phyloP scores from a whole-genome alignment of 2,329 filamentous ascomycete genomes.

The Aspergillus latus region DNA sequence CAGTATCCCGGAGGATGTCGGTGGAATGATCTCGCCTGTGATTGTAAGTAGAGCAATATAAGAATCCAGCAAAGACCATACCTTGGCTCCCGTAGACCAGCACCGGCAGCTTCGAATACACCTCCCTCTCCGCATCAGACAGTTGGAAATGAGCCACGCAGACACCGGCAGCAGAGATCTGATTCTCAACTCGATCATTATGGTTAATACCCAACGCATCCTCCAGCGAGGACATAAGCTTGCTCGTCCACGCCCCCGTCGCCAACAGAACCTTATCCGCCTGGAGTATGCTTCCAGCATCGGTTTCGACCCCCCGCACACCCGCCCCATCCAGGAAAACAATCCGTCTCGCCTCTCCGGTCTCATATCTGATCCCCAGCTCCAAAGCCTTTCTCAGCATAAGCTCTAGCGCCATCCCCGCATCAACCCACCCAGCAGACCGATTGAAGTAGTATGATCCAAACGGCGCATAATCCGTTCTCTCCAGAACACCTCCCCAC shows the following conservation, averaged over 20 bases:
- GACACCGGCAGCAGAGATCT: constrained; percentile 61
- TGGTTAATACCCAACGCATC: constrained; percentile 47
- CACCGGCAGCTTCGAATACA: constrained; percentile 55
- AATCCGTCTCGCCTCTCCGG: constrained; percentile 48
- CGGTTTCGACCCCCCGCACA: constrained; percentile 48
- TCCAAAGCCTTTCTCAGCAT: constrained; percentile 47
- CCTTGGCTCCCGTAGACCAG: constrained; percentile 51
- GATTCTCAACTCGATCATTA: constrained; percentile 50
- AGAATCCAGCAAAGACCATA: constrained; percentile 24
- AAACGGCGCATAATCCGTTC: constrained; percentile 39
- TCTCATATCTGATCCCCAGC: constrained; percentile 48
- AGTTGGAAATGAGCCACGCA: constrained; percentile 59
- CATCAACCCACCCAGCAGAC: constrained; percentile 56
- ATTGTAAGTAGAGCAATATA: background rate
- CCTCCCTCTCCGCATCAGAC: constrained; percentile 49
- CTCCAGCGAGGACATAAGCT: constrained; percentile 53
- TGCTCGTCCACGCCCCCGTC: constrained; percentile 59
- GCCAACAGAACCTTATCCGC: constrained; percentile 58
- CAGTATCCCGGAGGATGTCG: constrained; percentile 51
- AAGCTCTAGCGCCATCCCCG: constrained; percentile 46
- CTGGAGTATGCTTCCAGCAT: constrained; percentile 47
- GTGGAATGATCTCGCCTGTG: constrained; percentile 48
- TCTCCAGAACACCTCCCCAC: constrained; percentile 44
- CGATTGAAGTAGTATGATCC: constrained; percentile 51
- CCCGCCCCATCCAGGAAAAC: constrained; percentile 36